phyloP scores from a whole-genome alignment of 768 basidiomycete genomes.

The Leccinum sublutescens region DNA sequence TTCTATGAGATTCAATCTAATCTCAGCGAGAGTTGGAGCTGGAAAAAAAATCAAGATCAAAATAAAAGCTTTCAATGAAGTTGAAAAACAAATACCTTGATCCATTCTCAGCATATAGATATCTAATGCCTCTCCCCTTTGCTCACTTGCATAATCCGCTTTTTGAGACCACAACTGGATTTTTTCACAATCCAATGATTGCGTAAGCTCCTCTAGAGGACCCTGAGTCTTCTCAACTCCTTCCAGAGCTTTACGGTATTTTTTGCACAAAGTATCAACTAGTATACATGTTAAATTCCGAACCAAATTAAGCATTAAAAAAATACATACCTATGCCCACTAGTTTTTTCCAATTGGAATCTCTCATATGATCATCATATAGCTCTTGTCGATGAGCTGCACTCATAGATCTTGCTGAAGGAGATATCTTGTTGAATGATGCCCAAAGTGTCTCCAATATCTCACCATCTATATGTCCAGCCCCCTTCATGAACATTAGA shows the following conservation, averaged over 20 bases:
- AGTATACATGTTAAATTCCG: not conserved
- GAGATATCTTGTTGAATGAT: slow-evolving; percentile 26
- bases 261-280: not conserved
- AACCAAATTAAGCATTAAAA: not conserved
- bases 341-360: slow-evolving; percentile 4
- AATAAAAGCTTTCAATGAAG: too few species aligned
- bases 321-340: not conserved
- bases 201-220: not conserved
- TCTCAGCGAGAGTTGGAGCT: not conserved
- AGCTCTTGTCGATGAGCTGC: slow-evolving; percentile 27
- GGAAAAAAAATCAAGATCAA: not conserved
- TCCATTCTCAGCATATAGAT: not conserved
- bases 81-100: not conserved
- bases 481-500: slow-evolving; percentile 19
- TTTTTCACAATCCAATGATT: not conserved
- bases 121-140: not conserved
- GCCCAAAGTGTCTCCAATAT: slow-evolving; percentile 37
- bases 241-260: not conserved
- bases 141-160: not conserved
- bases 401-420: slow-evolving; percentile 22
- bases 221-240: not conserved
- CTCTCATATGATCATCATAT: slow-evolving; percentile 1
- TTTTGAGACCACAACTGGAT: not conserved
- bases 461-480: slow-evolving; percentile 31
- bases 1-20: not conserved